Percentiles rank a stretch among this genome's conserved stretches.
These are phyloP conservation scores for Fusarium sp. DNA, from an alignment of 2,329 filamentous ascomycete species.

Conservation along the genomic window DNA sequence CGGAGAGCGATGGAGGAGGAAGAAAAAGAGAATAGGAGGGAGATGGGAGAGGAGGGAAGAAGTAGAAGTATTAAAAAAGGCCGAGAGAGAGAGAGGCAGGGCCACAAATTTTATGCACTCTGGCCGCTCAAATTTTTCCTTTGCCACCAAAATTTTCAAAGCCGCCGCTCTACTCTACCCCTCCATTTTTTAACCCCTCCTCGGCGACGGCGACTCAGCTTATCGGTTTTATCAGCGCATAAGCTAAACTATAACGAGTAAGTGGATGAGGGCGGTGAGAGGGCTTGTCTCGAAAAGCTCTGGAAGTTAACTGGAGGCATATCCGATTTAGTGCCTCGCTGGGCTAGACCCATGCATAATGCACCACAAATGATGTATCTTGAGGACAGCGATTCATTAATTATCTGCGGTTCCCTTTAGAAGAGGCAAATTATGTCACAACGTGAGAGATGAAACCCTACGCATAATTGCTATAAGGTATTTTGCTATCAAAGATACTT, in stretches of 20 bases:
- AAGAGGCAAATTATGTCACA: conserved; percentile 30
- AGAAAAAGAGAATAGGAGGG: conserved; percentile 53
- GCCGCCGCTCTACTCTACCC: conserved; percentile 36
- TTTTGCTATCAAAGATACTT: background rate
- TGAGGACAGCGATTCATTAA: conserved; percentile 27
- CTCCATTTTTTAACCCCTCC: conserved; percentile 42
- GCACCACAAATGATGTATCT: conserved; percentile 32
- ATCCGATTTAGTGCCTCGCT: conserved; percentile 34
- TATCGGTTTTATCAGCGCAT: conserved; percentile 51
- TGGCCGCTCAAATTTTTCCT: conserved; percentile 45
- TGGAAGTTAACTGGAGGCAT: conserved; percentile 31
- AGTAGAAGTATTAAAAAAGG: conserved; percentile 49
- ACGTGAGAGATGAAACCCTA: background rate
- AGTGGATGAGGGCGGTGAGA: conserved; percentile 49
- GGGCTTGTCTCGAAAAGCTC: conserved; percentile 28
- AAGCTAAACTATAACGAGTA: conserved; percentile 38
- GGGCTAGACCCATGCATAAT: conserved; percentile 42
- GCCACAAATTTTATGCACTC: conserved; percentile 47
- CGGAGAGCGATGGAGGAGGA: conserved; percentile 54
- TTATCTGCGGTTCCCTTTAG: conserved; percentile 13
- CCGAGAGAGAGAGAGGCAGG: conserved; percentile 47
- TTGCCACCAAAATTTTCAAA: conserved; percentile 33
- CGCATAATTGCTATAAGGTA: background rate
- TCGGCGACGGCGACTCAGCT: conserved; percentile 49
- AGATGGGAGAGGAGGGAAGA: conserved; percentile 44